Conservation (phyloP, 2,329 filamentous ascomycete genomes). For the Aspergillus viridinutans region DNA sequence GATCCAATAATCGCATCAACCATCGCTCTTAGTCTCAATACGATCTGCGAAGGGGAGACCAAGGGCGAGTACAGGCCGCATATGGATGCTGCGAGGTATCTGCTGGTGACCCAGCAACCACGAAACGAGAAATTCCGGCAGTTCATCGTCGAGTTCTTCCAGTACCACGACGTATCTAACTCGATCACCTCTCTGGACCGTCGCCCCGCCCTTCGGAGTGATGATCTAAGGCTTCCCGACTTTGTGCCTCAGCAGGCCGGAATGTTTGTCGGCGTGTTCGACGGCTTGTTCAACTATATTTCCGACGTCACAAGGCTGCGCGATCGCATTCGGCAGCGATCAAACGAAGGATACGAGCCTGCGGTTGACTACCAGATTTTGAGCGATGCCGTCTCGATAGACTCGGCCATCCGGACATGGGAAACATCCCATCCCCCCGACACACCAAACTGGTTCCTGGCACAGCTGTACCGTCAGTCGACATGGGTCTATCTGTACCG, state of each 20-base stretch:
- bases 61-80: conserved; percentile 74
- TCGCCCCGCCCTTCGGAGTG: conserved; percentile 49
- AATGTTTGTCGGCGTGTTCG: conserved; percentile 71
- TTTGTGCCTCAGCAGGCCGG: conserved; percentile 55
- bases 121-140: conserved; percentile 68
- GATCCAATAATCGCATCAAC: conserved; percentile 61
- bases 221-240: conserved; percentile 50
- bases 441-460: conserved; percentile 52
- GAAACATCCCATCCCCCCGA: conserved; percentile 54
- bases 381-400: conserved; percentile 69
- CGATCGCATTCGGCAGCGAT: conserved; percentile 67
- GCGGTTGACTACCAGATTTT: conserved; percentile 69
- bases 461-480: conserved; percentile 58
- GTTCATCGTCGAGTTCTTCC: conserved; percentile 71
- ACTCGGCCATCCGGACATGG: conserved; percentile 71
- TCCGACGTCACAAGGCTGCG: conserved; percentile 74
- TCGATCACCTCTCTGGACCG: conserved; percentile 54
- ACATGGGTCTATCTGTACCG: conserved; percentile 62
- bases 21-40: conserved; percentile 57
- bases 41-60: conserved; percentile 57
- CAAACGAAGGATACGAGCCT: conserved; percentile 59
- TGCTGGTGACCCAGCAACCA: conserved; percentile 60
- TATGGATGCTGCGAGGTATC: conserved; percentile 67
- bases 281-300: conserved; percentile 75
- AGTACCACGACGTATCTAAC: conserved; percentile 68